phyloP scores from a whole-genome alignment of 2,329 filamentous ascomycete genomes.

The Diaporthe ampelina region DNA sequence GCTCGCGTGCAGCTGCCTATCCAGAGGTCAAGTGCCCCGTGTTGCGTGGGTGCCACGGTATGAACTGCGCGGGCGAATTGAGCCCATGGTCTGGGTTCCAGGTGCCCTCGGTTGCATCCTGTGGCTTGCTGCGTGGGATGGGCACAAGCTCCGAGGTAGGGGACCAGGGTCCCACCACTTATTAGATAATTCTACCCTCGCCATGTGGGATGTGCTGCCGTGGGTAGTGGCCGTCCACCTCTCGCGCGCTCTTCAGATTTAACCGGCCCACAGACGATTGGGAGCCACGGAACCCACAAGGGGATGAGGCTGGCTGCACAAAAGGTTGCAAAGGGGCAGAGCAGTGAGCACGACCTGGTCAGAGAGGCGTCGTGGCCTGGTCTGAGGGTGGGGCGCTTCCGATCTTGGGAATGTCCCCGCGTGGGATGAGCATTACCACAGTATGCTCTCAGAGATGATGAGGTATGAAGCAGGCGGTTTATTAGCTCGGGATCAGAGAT shows the following conservation, averaged over 20 bases:
- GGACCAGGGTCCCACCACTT: slow-evolving; percentile 2
- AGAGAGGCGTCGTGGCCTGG: slow-evolving; percentile 21
- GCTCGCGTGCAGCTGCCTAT: slow-evolving; percentile 30
- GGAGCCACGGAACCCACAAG: neutral
- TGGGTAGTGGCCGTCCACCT: neutral
- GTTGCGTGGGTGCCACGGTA: neutral
- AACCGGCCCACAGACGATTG: slow-evolving; percentile 4
- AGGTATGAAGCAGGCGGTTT: neutral
- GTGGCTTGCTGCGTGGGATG: slow-evolving; percentile 16
- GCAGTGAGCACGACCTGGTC: neutral
- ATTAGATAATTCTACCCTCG: slow-evolving; percentile 29
- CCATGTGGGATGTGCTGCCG: slow-evolving; percentile 23
- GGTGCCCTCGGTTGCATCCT: neutral
- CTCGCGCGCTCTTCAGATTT: slow-evolving; percentile 15
- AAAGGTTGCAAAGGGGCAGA: slow-evolving; percentile 1
- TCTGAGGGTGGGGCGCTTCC: slow-evolving; percentile 20
- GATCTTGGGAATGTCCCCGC: slow-evolving; percentile 23
- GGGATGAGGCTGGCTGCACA: neutral
- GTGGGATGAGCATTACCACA: slow-evolving; percentile 4
- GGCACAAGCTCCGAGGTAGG: slow-evolving; percentile 4
- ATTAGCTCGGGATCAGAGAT: slow-evolving; percentile 19
- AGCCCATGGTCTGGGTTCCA: slow-evolving; percentile 9
- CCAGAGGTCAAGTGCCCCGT: neutral
- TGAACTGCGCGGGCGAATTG: neutral
- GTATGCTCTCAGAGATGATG: slow-evolving; percentile 10